Evolutionary conservation across 2,329 filamentous ascomycete genomes (phyloP), one percentile per base, ranked within the genome.

Genomic region (Exserohilum turcica): DNA sequence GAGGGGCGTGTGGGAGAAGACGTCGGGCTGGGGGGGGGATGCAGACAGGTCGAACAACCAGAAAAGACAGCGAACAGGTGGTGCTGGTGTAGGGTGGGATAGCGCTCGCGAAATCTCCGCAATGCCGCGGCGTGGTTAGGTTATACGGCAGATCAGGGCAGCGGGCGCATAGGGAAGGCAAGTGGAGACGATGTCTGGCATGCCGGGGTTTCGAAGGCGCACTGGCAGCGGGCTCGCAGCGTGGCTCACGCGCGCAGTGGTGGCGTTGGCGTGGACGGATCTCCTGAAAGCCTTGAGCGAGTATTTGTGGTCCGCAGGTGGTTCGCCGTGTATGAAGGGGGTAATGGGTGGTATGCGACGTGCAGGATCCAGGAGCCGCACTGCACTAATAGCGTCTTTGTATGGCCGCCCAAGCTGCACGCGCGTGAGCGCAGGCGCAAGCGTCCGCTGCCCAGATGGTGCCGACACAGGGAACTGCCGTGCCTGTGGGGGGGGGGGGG

Each of bases 191-290:
- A 66, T 62, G 67, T 66, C 58, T 69, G 57, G 64, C 63, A 65
- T 60, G 65, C 65, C 67, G 57, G 62, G 70, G 64, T 59, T 59
- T 61, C 51, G 51, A 61, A 38, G 50, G 56, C 43, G 56, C 55
- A 52, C 57, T 54, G 47, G 51, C 53, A 55, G 54, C 58, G 53
- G 67, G 68, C 59, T 64, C 68, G 61, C 64, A 60, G 65, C 60
- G 68, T 72, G 70, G 70, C 68, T 71, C 68, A 67, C 68, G 69
- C 71, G 69, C 71, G 64, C 67, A 64, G 60, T 66, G 66, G 59
- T 61, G 60, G 60, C 60, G 60, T 60, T 36, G 53, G 32, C 42
- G 50, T 54, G 55, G 58, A 60, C 57, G 59, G 54, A 45, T 57
- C 54, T 60, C 54, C 57, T 61, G 54, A 55, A 50, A 51, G 55